Base-by-base conservation (phyloP, 768 basidiomycete species). In the Mycena alexandri region DNA sequence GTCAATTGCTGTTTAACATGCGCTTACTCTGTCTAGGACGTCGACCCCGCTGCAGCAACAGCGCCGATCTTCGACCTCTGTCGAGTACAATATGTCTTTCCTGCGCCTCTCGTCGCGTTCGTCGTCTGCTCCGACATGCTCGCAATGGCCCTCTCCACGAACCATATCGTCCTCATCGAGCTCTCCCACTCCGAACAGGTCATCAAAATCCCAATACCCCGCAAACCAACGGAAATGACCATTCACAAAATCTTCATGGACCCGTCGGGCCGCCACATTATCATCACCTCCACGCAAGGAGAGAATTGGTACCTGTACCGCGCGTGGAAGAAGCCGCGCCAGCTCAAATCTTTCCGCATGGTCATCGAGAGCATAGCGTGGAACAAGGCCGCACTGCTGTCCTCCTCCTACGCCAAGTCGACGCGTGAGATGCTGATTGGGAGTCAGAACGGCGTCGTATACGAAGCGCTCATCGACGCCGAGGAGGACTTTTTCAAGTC, bases 401-500 rank as follows among this genome's bases (percentile, higher is more conserved):
- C 91, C 10, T 85, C 90, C 0, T 81, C 89, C 13, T 84, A 91
- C 76, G 83, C 89, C 21, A 91, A 89, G 1, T 93, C 93, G 8
- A 95, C 93, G 5, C 82, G 91, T 62, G 92, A 97, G 81, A 87
- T 98, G 70, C 82, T 99, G 14, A 89, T 99, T 65, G 97, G 96
- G 19, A 90, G 90, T 2, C 83, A 91, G 67, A 93, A 90, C 65
- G 97, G 97, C 9, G 87, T 86, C 22, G 90, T 99, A 22, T 94
- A 94, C 68, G 96, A 98, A 72, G 92, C 93, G 6, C 85, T 96
- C 11, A 83, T 98, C 10, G 96, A 98, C 74, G 93, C 94, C 7
- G 91, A 93, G 70, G 94, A 97, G 76, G 91, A 96, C 77, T 90
- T 96, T 74, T 93, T 95, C 86, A 96, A 95, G 80, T 92, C 94